phyloP scores from a whole-genome alignment of 2,329 filamentous ascomycete species.

The Emericellopsis cladophorae region DNA sequence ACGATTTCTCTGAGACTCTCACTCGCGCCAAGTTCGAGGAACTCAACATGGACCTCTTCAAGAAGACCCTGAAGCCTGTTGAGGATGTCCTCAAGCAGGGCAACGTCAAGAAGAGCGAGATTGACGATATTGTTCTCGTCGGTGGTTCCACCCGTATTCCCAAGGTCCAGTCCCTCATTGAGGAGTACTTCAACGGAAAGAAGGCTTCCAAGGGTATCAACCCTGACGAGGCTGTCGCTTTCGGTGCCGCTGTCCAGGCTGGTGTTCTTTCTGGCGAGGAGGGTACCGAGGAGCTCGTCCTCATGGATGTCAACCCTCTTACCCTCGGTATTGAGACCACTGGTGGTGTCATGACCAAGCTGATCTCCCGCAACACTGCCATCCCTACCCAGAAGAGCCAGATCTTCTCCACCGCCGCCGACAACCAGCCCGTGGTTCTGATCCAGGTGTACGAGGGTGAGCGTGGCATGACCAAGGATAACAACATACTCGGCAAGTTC shows the following conservation, averaged over 20 bases:
- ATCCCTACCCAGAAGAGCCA: conserved; percentile 95
- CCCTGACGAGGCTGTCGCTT: conserved; percentile 97
- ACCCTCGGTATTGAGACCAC: conserved; percentile 97
- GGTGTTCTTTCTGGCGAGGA: conserved; percentile 87
- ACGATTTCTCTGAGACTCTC: conserved; percentile 96
- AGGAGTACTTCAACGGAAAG: conserved; percentile 94
- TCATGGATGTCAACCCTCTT: conserved; percentile 95
- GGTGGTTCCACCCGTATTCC: conserved; percentile 99
- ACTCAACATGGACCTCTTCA: conserved; percentile 97
- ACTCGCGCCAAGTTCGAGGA: conserved; percentile 99
- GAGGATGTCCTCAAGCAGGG: conserved; percentile 98
- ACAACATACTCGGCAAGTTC: conserved; percentile 96
- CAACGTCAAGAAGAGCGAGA: conserved; percentile 89
- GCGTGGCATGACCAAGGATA: conserved; percentile 87
- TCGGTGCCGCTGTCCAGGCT: conserved; percentile 92
- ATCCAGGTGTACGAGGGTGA: conserved; percentile 96
- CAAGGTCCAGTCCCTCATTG: conserved; percentile 88
- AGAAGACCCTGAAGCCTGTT: conserved; percentile 97
- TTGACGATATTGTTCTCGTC: conserved; percentile 94
- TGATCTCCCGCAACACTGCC: conserved; percentile 87
- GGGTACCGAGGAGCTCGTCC: conserved; percentile 67
- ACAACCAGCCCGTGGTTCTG: conserved; percentile 90
- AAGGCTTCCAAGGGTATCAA: conserved; percentile 99
- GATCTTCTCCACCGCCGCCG: conserved; percentile 93
- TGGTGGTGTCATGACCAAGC: conserved; percentile 93